A percentile compares a stretch with the other conserved stretches of the same genome.
Evolutionary conservation across 2,329 filamentous ascomycete species (phyloP).

Genomic region (Colletotrichum caudatum): DNA sequence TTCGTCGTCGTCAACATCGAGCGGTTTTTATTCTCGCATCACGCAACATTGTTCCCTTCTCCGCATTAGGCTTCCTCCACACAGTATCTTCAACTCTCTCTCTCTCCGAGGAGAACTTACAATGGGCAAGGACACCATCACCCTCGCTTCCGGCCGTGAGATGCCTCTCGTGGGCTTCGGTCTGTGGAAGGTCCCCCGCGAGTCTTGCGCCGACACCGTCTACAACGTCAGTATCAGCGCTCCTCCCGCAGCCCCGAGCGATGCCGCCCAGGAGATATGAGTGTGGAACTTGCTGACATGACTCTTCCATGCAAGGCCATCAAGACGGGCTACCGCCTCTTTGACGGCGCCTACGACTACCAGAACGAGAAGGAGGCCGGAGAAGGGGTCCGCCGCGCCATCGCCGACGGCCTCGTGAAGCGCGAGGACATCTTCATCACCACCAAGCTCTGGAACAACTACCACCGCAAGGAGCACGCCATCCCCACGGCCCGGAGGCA

Average conservation of each 20-base stretch:
- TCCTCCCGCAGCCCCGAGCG: neutral
- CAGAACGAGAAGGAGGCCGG: conserved; percentile 76
- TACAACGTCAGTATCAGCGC: conserved; percentile 61
- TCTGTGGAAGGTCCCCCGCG: conserved; percentile 75
- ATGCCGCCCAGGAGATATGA: too few species aligned
- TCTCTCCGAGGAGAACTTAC: conserved; percentile 4
- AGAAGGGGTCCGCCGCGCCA: conserved; percentile 69
- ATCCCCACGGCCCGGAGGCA: conserved; percentile 70
- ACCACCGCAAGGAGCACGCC: conserved; percentile 74
- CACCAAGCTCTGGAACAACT: conserved; percentile 88
- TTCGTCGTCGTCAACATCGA: neutral
- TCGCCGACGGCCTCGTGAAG: conserved; percentile 71
- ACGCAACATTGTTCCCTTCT: neutral
- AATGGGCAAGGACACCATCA: conserved; percentile 53
- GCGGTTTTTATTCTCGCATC: neutral
- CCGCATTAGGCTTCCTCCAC: neutral
- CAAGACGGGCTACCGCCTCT: conserved; percentile 65
- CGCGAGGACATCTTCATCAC: conserved; percentile 86
- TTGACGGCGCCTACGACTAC: conserved; percentile 69
- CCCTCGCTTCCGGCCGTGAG: conserved; percentile 58
- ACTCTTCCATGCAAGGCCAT: conserved; percentile 52
- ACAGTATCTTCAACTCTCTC: neutral
- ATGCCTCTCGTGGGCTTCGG: conserved; percentile 74
- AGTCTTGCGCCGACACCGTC: conserved; percentile 64
- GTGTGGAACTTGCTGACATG: neutral